These are phyloP conservation scores for Ceratocystis colombiana DNA, from an alignment of 2,329 filamentous ascomycete species.

Conservation along the genomic window DNA sequence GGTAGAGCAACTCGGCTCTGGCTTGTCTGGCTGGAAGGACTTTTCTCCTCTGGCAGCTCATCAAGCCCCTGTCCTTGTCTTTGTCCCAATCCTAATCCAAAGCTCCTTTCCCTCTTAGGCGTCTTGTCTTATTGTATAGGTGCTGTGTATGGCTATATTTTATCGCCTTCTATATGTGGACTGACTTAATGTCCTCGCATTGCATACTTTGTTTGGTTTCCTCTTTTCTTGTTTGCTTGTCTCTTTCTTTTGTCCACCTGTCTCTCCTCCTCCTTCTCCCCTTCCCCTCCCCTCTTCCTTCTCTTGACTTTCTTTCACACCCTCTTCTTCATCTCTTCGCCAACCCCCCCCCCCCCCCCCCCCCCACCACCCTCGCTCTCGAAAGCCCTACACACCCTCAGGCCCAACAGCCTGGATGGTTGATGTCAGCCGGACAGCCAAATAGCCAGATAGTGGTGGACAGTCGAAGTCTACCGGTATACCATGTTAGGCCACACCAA, in stretches of 20 bases:
- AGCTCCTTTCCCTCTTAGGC: background rate
- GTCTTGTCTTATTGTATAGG: background rate
- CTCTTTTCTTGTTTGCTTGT: slow-evolving; percentile 12
- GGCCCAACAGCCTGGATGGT: slow-evolving; percentile 12
- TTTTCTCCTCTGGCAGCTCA: slow-evolving; percentile 7
- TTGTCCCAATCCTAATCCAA: background rate
- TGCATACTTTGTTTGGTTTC: background rate
- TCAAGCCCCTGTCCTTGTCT: slow-evolving; percentile 3
- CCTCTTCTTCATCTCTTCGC: background rate
- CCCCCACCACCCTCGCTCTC: background rate
- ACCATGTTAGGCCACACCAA: slow-evolving; percentile 1
- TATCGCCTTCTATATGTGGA: background rate
- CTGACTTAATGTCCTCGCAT: background rate
- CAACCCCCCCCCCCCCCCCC: background rate
- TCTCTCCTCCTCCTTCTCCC: slow-evolving; percentile 13
- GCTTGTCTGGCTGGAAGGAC: slow-evolving; percentile 4
- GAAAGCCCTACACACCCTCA: slow-evolving; percentile 5
- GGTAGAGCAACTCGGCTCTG: background rate
- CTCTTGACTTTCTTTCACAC: too few relatives aligned
- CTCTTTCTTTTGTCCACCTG: slow-evolving; percentile 3
- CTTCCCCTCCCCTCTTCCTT: background rate
- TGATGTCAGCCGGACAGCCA: background rate
- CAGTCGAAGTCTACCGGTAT: background rate
- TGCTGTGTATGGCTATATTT: background rate
- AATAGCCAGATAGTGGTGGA: background rate